Evolutionary conservation across 83 land plant species (phyloP).

Genomic region (Thuja plicata): DNA sequence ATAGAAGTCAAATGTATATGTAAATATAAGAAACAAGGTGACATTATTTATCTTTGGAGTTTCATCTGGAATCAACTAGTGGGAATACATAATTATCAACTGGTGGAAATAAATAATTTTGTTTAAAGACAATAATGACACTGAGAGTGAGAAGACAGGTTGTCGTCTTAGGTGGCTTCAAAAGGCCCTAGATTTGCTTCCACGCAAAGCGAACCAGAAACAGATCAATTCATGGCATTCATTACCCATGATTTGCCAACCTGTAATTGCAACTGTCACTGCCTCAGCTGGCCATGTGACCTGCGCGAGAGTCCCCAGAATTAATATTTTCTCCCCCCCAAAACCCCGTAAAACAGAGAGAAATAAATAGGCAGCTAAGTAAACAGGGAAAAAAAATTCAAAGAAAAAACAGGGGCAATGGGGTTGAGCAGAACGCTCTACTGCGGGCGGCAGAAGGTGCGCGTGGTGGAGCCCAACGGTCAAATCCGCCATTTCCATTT

Average conservation of each 20-base stretch:
- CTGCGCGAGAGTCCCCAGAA: background rate
- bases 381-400: background rate
- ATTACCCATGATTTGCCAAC: background rate
- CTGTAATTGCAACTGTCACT: background rate
- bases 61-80: no score
- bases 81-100: no score
- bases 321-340: background rate
- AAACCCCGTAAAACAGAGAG: background rate
- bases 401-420: background rate
- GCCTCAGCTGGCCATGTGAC: background rate
- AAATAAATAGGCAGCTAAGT: background rate
- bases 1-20: no score
- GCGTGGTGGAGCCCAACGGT: slow-evolving; percentile 5
- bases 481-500: background rate
- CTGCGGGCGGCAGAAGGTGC: background rate
- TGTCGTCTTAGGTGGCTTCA: no score
- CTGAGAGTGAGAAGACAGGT: no score
- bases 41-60: no score
- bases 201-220: no score
- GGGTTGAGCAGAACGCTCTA: background rate
- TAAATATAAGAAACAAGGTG: no score
- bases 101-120: no score
- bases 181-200: no score
- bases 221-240: no score
- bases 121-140: no score